phyloP scores from a whole-genome alignment of 495 filamentous ascomycete genomes.

The Lasiosphaeriaceae sp. region DNA sequence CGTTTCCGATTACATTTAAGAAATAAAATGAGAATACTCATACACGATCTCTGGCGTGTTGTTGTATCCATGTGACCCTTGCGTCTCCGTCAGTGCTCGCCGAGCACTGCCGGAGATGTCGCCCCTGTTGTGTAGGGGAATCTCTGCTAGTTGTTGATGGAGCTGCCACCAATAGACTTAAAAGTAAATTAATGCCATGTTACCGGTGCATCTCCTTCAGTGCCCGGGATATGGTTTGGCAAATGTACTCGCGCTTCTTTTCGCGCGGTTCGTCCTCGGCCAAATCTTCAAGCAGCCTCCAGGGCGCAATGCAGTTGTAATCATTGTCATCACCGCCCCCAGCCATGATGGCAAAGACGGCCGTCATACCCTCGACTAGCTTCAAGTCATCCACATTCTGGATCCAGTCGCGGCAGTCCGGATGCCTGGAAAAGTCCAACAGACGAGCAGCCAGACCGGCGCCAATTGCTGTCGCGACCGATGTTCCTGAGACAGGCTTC shows the following conservation, averaged over 20 bases:
- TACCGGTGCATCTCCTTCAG: not conserved
- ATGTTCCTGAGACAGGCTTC: conserved; percentile 3
- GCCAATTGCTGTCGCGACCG: conserved; percentile 11
- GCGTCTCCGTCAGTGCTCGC: no score
- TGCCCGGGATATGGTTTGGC: not conserved
- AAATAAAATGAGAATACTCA: no score
- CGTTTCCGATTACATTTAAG: no score
- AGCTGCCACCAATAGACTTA: no score
- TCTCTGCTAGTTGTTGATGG: no score
- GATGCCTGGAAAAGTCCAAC: conserved; percentile 17
- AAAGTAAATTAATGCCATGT: no score
- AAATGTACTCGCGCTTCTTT: not conserved
- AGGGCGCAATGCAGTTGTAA: conserved; percentile 11
- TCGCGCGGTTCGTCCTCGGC: not conserved
- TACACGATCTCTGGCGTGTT: no score
- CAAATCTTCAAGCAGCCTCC: conserved; percentile 1
- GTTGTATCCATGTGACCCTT: no score
- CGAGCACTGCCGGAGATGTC: no score
- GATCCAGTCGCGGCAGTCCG: conserved; percentile 6
- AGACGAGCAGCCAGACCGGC: conserved; percentile 15
- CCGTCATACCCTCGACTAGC: conserved; percentile 7
- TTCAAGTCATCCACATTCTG: conserved; percentile 3
- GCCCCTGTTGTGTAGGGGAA: no score
- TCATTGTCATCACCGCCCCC: not conserved
- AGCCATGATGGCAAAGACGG: conserved; percentile 6